Evolutionary conservation across 1,139 yeast genomes (phyloP).

Genomic region (Suzukiozyma palmioleophila): DNA sequence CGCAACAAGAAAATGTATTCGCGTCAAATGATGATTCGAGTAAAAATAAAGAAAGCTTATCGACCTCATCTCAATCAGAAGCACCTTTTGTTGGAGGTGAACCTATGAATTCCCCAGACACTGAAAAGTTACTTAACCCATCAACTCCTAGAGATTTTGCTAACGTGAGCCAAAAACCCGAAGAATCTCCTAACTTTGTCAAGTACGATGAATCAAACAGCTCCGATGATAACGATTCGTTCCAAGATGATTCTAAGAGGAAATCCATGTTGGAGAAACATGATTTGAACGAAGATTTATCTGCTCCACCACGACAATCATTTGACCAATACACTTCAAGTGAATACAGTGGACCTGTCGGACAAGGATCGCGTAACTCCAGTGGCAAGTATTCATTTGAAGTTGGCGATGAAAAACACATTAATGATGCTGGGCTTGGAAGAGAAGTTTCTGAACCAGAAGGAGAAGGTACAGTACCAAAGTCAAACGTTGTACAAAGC

Average conservation of each 20-base stretch:
- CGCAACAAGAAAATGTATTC: conserved; percentile 1
- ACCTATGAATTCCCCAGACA: no score
- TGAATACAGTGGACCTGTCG: conserved; percentile 3
- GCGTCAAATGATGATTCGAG: conserved; percentile 5
- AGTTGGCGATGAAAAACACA: conserved; percentile 34
- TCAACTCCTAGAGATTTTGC: conserved; percentile 9
- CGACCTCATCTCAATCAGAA: background rate
- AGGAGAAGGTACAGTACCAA: conserved; percentile 4
- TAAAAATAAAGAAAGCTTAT: conserved; percentile 5
- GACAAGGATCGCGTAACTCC: conserved; percentile 15
- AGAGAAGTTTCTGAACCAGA: conserved; percentile 19
- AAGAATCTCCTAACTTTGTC: conserved; percentile 25
- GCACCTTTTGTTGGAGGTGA: background rate
- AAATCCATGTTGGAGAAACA: conserved; percentile 33
- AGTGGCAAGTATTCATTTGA: conserved; percentile 38
- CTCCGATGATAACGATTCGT: conserved; percentile 22
- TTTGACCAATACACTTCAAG: conserved; percentile 1
- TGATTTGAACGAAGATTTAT: conserved; percentile 15
- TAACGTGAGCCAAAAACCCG: conserved; percentile 2
- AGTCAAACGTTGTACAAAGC: background rate
- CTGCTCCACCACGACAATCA: conserved; percentile 1
- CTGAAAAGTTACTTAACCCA: conserved; percentile 1
- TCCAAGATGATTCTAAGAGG: conserved; percentile 9
- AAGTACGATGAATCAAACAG: conserved; percentile 20
- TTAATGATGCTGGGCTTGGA: conserved; percentile 8